A percentile compares a stretch with the other conserved stretches of the same genome.
Evolutionary conservation across 1,139 yeast species (phyloP).

Genomic region (Pichia sp.): DNA sequence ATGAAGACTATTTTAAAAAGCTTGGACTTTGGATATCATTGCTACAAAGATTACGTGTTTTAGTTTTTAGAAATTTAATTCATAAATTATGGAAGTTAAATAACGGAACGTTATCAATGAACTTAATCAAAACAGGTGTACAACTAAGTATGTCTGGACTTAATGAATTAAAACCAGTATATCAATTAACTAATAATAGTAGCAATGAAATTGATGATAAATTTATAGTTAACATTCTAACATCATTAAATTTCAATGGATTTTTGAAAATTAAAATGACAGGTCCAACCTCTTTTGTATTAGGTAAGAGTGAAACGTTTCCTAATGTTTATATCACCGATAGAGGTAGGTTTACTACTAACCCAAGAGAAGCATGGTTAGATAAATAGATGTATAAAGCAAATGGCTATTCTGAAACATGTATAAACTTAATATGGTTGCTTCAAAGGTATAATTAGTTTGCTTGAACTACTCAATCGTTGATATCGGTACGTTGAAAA

Average conservation of each 20-base stretch:
- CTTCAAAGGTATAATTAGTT: too few relatives aligned
- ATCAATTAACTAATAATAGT: conserved; percentile 3
- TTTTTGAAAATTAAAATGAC: conserved; percentile 48
- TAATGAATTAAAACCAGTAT: neutral
- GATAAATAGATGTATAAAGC: conserved; percentile 10
- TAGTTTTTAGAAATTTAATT: conserved; percentile 43
- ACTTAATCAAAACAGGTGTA: conserved; percentile 17
- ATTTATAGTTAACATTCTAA: conserved; percentile 41
- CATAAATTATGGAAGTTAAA: conserved; percentile 23
- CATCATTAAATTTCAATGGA: conserved; percentile 47
- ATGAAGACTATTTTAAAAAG: conserved; percentile 35
- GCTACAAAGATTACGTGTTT: conserved; percentile 36
- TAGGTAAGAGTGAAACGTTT: conserved; percentile 44
- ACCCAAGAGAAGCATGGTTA: conserved; percentile 26
- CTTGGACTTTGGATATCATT: conserved; percentile 35
- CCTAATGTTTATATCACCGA: conserved; percentile 40
- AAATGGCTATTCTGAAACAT: neutral
- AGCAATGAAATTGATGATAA: conserved; percentile 6
- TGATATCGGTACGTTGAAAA: too few relatives aligned
- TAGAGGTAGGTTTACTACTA: conserved; percentile 23
- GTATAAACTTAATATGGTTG: neutral
- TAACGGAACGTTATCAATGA: conserved; percentile 13
- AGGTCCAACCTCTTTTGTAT: conserved; percentile 39
- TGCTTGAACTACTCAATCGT: too few relatives aligned
- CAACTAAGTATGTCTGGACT: conserved; percentile 14